A percentile compares a stretch with the other conserved stretches of the same genome.
Conservation (phyloP, 1,284 basidiomycete species). For the Melampsora abietis-canadensis region DNA sequence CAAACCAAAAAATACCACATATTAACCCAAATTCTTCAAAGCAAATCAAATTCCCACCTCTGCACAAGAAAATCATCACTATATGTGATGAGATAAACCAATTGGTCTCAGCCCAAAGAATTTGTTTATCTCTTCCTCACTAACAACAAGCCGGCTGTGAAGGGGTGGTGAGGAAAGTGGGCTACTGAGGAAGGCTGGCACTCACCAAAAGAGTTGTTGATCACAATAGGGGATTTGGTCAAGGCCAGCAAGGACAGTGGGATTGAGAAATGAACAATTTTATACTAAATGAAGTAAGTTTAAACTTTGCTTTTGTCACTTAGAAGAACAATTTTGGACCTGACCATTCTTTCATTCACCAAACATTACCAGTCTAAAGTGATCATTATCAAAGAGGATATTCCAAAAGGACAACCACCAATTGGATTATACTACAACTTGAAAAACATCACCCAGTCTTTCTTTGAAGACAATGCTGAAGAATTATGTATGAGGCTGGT, state of each 20-base stretch:
- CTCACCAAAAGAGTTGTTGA: background rate
- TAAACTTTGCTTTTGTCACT: background rate
- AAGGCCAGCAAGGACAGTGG: background rate
- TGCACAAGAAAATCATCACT: no score
- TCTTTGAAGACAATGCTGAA: background rate
- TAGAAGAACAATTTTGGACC: background rate
- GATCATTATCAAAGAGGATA: background rate
- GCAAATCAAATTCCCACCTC: no score
- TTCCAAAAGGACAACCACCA: background rate
- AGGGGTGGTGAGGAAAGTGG: no score
- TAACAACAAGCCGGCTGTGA: no score
- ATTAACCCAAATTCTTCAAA: no score
- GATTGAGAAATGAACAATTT: background rate
- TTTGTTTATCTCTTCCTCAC: no score
- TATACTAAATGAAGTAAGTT: constrained; percentile 1
- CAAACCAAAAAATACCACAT: no score
- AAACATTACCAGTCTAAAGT: background rate
- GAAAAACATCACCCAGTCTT: background rate
- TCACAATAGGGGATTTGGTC: background rate
- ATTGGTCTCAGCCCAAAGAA: no score
- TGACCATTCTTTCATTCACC: background rate
- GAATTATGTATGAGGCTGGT: background rate
- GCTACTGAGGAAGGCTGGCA: background rate
- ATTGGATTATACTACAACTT: background rate
- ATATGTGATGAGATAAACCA: no score